These are phyloP conservation scores for Bruguiera parviflora DNA, from an alignment of 345 rosid species.

Conservation along the genomic window DNA sequence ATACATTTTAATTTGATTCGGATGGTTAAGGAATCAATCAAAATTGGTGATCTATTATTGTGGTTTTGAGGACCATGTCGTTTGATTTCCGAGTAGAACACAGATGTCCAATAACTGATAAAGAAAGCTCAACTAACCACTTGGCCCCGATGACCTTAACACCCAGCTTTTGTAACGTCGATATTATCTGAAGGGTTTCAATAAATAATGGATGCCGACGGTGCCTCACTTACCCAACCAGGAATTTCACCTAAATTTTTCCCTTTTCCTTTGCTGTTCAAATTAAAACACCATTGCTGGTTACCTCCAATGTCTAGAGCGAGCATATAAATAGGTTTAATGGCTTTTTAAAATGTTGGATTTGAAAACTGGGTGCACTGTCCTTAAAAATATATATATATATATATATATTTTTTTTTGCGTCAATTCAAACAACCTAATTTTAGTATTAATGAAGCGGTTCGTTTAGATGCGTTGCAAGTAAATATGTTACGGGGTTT, in stretches of 20 bases:
- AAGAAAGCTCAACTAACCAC: constrained; percentile 29
- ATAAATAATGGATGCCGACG: constrained; percentile 10
- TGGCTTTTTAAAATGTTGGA: no score
- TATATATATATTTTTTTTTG: no score
- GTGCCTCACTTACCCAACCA: constrained; percentile 12
- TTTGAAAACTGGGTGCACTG: no score
- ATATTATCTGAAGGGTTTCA: neutral
- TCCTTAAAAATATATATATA: no score
- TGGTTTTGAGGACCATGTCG: neutral
- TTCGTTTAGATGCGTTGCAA: no score
- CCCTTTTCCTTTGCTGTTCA: neutral
- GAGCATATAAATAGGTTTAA: neutral
- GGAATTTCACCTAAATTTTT: neutral
- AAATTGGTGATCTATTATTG: neutral
- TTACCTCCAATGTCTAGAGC: neutral
- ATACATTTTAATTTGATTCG: no score
- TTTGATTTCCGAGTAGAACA: neutral
- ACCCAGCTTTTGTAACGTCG: neutral
- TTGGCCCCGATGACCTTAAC: constrained; percentile 12
- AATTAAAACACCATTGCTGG: neutral
- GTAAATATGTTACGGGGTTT: no score
- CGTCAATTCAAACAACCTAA: no score
- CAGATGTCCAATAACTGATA: constrained; percentile 1
- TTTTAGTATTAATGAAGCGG: no score
- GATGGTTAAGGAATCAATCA: no score